These are phyloP conservation scores for Hermanozyma aechmeae DNA, from an alignment of 805 yeast genomes.

Conservation along the genomic window DNA sequence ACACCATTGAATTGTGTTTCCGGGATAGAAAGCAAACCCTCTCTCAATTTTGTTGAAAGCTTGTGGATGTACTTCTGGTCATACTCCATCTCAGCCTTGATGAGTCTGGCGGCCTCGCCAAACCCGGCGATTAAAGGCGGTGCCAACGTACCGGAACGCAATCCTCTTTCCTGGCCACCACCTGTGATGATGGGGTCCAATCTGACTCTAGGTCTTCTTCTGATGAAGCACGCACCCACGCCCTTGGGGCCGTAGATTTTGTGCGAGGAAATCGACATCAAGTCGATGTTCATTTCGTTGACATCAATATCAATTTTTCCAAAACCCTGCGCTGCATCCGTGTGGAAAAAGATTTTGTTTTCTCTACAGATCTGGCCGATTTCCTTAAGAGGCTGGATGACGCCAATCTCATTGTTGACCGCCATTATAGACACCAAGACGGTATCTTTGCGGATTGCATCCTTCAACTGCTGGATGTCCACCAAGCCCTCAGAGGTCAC, in stretches of 20 bases:
- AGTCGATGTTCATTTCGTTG: conserved; percentile 84
- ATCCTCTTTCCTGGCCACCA: conserved; percentile 98
- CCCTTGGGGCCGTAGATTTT: conserved; percentile 98
- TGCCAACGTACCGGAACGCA: conserved; percentile 93
- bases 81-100: conserved; percentile 60
- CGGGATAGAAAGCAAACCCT: conserved; percentile 70
- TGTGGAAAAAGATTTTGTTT: conserved; percentile 89
- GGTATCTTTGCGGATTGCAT: conserved; percentile 84
- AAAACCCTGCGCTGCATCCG: conserved; percentile 96
- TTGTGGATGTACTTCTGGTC: conserved; percentile 64
- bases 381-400: conserved; percentile 90
- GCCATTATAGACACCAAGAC: conserved; percentile 90
- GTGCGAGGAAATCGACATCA: conserved; percentile 90
- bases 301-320: conserved; percentile 93
- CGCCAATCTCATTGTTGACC: conserved; percentile 97
- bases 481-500: conserved; percentile 77
- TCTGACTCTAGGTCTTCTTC: conserved; percentile 98
- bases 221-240: conserved; percentile 86
- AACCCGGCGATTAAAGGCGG: conserved; percentile 95
- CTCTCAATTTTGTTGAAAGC: conserved; percentile 64
- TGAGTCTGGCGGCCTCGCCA: conserved; percentile 93
- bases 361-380: conserved; percentile 82
- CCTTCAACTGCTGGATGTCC: conserved; percentile 65
- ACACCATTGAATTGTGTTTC: conserved; percentile 91
- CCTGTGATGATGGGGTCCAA: conserved; percentile 91